These are phyloP conservation scores for Salvia rosmarinus DNA, from an alignment of 257 asterid species.

Conservation along the genomic window DNA sequence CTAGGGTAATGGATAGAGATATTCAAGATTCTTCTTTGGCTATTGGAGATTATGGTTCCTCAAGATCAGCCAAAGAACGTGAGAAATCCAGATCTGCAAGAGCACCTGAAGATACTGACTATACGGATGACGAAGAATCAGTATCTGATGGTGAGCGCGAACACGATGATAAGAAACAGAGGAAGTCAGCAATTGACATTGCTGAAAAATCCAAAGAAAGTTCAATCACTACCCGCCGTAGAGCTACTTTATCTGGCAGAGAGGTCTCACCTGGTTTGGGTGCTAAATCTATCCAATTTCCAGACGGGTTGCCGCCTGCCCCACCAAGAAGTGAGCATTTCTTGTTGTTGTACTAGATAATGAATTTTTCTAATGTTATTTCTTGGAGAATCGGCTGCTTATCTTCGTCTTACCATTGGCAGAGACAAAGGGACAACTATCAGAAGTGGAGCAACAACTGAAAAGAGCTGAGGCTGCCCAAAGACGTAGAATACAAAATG, in stretches of 20 bases:
- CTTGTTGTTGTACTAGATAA: constrained; percentile 3
- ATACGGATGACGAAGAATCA: constrained; percentile 53
- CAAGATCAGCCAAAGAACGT: constrained; percentile 51
- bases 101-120: constrained; percentile 55
- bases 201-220: constrained; percentile 46
- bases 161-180: constrained; percentile 48
- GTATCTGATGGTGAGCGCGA: constrained; percentile 55
- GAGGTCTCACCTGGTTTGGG: constrained; percentile 47
- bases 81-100: constrained; percentile 40
- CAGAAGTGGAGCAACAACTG: constrained; percentile 79
- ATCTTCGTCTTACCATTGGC: constrained; percentile 30
- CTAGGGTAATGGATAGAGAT: constrained; percentile 50
- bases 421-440: constrained; percentile 77
- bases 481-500: constrained; percentile 73
- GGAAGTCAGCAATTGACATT: constrained; percentile 40
- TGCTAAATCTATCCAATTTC: constrained; percentile 53
- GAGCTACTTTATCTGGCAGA: constrained; percentile 53
- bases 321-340: constrained; percentile 70
- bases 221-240: constrained; percentile 68
- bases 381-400: constrained; percentile 21
- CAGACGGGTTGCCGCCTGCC: constrained; percentile 74
- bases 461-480: constrained; percentile 90
- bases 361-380: constrained; percentile 14
- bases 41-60: constrained; percentile 42
- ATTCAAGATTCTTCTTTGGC: constrained; percentile 39